Evolutionary conservation across 768 basidiomycete genomes (phyloP).

Genomic region (Leucogyrophana mollusca): DNA sequence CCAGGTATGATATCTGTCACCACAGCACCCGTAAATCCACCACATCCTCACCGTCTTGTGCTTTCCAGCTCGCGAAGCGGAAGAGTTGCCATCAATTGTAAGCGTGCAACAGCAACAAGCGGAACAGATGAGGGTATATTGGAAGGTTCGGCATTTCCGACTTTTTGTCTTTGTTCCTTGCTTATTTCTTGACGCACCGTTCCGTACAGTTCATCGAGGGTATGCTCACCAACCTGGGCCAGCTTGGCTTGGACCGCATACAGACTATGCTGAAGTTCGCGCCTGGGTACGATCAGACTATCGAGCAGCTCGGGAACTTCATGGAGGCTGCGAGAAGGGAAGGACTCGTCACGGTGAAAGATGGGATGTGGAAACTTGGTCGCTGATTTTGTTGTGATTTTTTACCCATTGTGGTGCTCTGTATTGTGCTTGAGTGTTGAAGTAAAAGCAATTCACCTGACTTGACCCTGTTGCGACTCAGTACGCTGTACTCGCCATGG

Average conservation of each 20-base stretch:
- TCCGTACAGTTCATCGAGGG: constrained; percentile 78
- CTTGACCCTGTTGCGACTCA: too few species aligned
- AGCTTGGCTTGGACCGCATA: constrained; percentile 76
- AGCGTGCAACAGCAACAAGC: constrained; percentile 73
- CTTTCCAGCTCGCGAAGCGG: constrained; percentile 32
- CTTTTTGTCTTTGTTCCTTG: background rate
- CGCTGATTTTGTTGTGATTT: too few species aligned
- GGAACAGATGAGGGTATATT: constrained; percentile 84
- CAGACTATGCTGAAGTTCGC: constrained; percentile 86
- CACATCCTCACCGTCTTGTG: too few species aligned
- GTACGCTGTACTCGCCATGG: too few species aligned
- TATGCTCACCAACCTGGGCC: constrained; percentile 85
- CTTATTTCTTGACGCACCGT: constrained; percentile 1
- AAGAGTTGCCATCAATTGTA: constrained; percentile 46
- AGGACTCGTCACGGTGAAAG: constrained; percentile 66
- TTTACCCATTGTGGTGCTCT: too few species aligned
- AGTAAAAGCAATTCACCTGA: too few species aligned
- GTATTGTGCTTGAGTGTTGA: too few species aligned
- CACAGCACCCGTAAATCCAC: too few species aligned
- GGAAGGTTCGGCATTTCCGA: constrained; percentile 59
- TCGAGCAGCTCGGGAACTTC: constrained; percentile 76
- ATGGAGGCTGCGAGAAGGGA: constrained; percentile 82
- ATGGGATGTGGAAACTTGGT: constrained; percentile 69
- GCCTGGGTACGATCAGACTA: constrained; percentile 75
- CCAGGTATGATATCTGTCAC: constrained; percentile 18